phyloP scores from a whole-genome alignment of 208 protist genomes.

The Balamuthia mandrillaris region DNA sequence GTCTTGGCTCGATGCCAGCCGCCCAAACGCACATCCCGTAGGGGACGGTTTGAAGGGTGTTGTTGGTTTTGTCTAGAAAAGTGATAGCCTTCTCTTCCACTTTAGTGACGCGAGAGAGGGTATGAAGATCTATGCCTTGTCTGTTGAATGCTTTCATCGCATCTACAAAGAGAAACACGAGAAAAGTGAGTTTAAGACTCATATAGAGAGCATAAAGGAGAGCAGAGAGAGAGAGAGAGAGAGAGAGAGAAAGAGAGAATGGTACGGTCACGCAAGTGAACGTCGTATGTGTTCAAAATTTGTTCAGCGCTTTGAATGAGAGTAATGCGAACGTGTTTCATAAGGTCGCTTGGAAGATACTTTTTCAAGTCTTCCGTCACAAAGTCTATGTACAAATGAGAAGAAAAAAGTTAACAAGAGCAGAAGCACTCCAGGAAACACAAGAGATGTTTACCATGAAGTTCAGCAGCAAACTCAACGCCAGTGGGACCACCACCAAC shows the following conservation, averaged over 20 bases:
- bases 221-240: background rate
- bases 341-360: slow-evolving; percentile 2
- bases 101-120: background rate
- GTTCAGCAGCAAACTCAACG: slow-evolving; percentile 69
- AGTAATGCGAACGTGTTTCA: slow-evolving; percentile 4
- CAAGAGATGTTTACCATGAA: background rate
- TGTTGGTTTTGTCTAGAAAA: slow-evolving; percentile 25
- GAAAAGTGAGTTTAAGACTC: background rate
- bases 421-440: background rate
- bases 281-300: slow-evolving; percentile 22
- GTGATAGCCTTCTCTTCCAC: background rate
- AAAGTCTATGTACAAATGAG: background rate
- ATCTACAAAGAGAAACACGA: background rate
- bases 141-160: background rate
- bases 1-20: slow-evolving; percentile 6
- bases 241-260: background rate
- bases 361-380: slow-evolving; percentile 14
- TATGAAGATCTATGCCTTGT: background rate
- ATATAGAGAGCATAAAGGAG: background rate
- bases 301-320: slow-evolving; percentile 10
- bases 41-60: background rate
- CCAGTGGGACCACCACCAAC: slow-evolving; percentile 76
- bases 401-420: background rate
- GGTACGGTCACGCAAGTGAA: background rate
- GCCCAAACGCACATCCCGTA: slow-evolving; percentile 36